Evolutionary conservation across 2,329 filamentous ascomycete species (phyloP).

Genomic region (Aspergillus neoniger): DNA sequence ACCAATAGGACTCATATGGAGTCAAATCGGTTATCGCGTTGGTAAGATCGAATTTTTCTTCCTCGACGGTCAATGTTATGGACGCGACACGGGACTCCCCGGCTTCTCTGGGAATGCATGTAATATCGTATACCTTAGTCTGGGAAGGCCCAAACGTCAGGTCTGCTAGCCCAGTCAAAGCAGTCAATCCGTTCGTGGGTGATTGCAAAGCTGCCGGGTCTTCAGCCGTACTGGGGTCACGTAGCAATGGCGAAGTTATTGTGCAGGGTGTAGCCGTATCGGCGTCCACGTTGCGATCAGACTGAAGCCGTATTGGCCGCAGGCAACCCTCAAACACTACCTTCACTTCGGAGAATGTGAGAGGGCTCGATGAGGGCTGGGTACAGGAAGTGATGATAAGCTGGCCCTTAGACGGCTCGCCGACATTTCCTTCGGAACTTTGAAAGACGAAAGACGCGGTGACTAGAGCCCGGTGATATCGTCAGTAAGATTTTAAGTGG

Average conservation of each 20-base stretch:
- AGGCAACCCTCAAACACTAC: slow-evolving; percentile 57
- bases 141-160: slow-evolving; percentile 68
- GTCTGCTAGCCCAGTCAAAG: slow-evolving; percentile 61
- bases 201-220: slow-evolving; percentile 35
- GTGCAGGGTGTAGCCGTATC: slow-evolving; percentile 26
- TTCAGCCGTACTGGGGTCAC: slow-evolving; percentile 32
- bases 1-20: slow-evolving; percentile 43
- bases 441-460: slow-evolving; percentile 56
- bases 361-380: slow-evolving; percentile 46
- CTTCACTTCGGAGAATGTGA: slow-evolving; percentile 52
- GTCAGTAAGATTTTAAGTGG: slow-evolving; percentile 16
- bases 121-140: slow-evolving; percentile 70
- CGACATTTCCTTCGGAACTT: slow-evolving; percentile 59
- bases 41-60: slow-evolving; percentile 66
- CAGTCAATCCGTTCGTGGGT: slow-evolving; percentile 36
- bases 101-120: slow-evolving; percentile 74
- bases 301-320: slow-evolving; percentile 44
- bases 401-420: slow-evolving; percentile 59
- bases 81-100: slow-evolving; percentile 71
- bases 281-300: slow-evolving; percentile 30
- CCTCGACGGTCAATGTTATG: slow-evolving; percentile 64
- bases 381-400: slow-evolving; percentile 55
- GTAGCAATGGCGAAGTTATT: slow-evolving; percentile 37
- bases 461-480: slow-evolving; percentile 39
- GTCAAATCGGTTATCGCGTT: slow-evolving; percentile 58